Conservation (phyloP, 208 protist species). For the Trichomonas vaginalis region DNA sequence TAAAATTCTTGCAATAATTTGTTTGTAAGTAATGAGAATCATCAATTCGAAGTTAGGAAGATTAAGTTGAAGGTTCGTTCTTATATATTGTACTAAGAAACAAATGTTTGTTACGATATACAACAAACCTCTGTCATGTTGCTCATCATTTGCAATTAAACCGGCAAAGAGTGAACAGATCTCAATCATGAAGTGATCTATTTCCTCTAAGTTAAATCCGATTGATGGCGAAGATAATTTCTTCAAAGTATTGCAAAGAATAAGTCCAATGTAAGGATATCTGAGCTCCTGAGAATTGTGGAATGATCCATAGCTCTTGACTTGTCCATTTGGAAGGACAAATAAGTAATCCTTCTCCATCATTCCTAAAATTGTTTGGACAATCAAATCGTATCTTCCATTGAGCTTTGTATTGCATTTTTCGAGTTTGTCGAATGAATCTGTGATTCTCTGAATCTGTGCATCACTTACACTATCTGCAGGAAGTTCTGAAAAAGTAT, state of each 20-base stretch:
- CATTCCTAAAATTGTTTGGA: background rate
- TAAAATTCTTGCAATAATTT: background rate
- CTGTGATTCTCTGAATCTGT: background rate
- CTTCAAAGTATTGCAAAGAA: background rate
- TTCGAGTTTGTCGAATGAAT: background rate
- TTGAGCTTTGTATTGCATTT: background rate
- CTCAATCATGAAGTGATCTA: background rate
- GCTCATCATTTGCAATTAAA: background rate
- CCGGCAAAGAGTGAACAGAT: background rate
- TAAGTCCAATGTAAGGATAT: background rate
- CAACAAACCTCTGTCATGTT: background rate
- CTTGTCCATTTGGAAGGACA: background rate
- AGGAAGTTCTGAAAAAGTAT: background rate
- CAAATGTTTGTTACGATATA: background rate
- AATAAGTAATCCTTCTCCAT: background rate
- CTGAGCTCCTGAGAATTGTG: background rate
- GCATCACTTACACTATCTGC: background rate
- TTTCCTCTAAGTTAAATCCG: background rate
- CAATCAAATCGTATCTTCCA: background rate
- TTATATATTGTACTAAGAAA: background rate
- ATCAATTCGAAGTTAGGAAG: background rate
- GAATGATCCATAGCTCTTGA: background rate
- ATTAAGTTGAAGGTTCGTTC: background rate
- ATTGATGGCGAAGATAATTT: background rate
- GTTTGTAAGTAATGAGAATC: background rate